These are phyloP conservation scores for Saccharomyces hybrid DNA, from an alignment of 1,139 yeast species.

Conservation along the genomic window DNA sequence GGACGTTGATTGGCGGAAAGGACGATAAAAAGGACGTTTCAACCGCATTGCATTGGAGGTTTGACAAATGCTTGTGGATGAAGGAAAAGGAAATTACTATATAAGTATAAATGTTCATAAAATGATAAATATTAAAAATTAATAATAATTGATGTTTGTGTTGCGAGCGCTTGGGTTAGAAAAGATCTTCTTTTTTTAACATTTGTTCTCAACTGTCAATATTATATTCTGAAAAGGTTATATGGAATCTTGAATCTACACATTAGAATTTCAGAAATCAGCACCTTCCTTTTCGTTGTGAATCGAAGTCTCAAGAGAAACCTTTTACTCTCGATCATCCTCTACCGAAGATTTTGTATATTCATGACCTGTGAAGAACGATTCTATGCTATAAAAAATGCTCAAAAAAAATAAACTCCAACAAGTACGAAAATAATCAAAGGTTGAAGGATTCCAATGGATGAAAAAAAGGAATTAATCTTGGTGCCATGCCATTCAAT, in stretches of 20 bases:
- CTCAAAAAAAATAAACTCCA: too few relatives aligned
- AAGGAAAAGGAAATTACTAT: constrained; percentile 45
- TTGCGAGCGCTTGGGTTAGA: background rate
- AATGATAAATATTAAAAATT: background rate
- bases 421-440: background rate
- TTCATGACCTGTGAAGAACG: too few relatives aligned
- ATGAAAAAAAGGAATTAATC: constrained; percentile 33
- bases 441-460: background rate
- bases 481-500: constrained; percentile 66
- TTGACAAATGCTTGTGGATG: constrained; percentile 44
- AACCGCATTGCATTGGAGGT: constrained; percentile 59
- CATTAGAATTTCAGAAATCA: too few relatives aligned
- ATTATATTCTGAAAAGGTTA: too few relatives aligned
- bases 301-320: too few relatives aligned
- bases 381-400: too few relatives aligned
- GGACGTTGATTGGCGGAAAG: constrained; percentile 46
- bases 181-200: background rate
- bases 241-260: too few relatives aligned
- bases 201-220: constrained; percentile 11
- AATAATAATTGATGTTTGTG: background rate
- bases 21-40: constrained; percentile 36
- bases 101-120: background rate
- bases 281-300: too few relatives aligned
- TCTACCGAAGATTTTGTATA: too few relatives aligned
- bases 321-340: too few relatives aligned